Base-by-base conservation (phyloP, 2,329 filamentous ascomycete genomes). In the Botrytis tulipae region DNA sequence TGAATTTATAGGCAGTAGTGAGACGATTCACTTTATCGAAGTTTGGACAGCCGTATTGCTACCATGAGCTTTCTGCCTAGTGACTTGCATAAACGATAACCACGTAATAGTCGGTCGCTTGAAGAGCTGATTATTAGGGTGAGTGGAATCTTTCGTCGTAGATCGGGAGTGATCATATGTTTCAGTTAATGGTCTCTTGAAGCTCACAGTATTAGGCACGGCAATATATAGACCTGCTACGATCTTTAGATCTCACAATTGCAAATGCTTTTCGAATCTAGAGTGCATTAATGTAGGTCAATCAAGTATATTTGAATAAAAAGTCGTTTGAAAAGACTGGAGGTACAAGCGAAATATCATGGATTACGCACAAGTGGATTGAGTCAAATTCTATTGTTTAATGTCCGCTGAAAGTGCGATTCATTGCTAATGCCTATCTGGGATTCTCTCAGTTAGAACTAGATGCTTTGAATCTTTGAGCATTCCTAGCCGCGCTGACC, bases 151-250 rank as follows among this genome's bases (percentile, higher is more conserved):
- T 54, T 16, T 16, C 6, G 8, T 25, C 48, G 12, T 54, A 29
- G 6, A n/a, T 57, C 6, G 51, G 3, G 14, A 9, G 6, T 57
- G 7, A 2, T 18, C 6, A 29, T 29, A 9, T 29, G 0, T n/a
- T 29, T 29, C 2, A 18, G 51, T 29, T 18, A 0, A 3, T 5
- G n/a, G n/a, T 4, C 18, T 29, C 0, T 5, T 16, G 51, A 54
- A 29, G 29, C 25, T 54, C n/a, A n/a, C n/a, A n/a, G n/a, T n/a
- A n/a, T n/a, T n/a, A n/a, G n/a, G n/a, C n/a, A n/a, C n/a, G n/a
- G n/a, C n/a, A n/a, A n/a, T n/a, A n/a, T n/a, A n/a, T 35, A 29
- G 51, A 29, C 14, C 51, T 29, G n/a, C n/a, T 54, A 18, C 14
- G 4, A 6, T 18, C 3, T 54, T 54, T 7, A 8, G 3, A 29